Evolutionary conservation across 1,139 yeast species (phyloP), one percentile per base, ranked within the genome.

Genomic region (Geotrichum bryndzae): DNA sequence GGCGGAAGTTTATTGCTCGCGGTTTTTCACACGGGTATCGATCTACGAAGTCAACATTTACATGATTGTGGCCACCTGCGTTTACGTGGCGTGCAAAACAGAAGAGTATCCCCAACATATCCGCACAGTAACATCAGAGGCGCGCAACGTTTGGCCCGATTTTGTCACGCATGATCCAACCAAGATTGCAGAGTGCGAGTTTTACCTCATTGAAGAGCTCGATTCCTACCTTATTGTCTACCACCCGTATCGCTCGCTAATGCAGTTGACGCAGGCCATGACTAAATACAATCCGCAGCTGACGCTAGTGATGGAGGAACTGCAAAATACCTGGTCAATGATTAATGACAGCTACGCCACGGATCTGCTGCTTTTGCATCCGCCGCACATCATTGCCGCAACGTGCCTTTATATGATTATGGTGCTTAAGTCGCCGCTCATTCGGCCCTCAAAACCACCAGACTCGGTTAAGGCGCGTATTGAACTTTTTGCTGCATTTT

Each of bases 81-180:
- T 92, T 3, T 94, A 94, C 70, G 82, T 94, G 56, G 94, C 97
- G 0, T 88, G 97, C 76, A 94, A 94, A 72, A 88, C 91, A 48
- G 98, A 94, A 73, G 99, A 94, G 73, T 87, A 91, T 68, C 98
- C 99, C 1, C 96, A 89, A 71, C 97, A 94, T 72, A 91, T 94
- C 10, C 78, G 97, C 62, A 83, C 92, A 1, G 81, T 94, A 15
- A 83, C 90, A 27, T 81, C 86, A 35, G 98, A 94, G 71, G 96
- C 98, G 1, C 78, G 97, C 58, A 87, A 87, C 54, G 75, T 90
- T 57, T 94, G 99, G 98, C 97, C 98, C 0, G 97, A 92, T 70
- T 90, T 86, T 70, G 87, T 94, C 45, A 96, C 97, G 0, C 91
- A 89, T 62, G 99, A 94, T 72, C 84, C 92, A 27, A 87, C 96